Evolutionary conservation across 345 rosid species (phyloP).

Genomic region (Noccaea bulbosa): DNA sequence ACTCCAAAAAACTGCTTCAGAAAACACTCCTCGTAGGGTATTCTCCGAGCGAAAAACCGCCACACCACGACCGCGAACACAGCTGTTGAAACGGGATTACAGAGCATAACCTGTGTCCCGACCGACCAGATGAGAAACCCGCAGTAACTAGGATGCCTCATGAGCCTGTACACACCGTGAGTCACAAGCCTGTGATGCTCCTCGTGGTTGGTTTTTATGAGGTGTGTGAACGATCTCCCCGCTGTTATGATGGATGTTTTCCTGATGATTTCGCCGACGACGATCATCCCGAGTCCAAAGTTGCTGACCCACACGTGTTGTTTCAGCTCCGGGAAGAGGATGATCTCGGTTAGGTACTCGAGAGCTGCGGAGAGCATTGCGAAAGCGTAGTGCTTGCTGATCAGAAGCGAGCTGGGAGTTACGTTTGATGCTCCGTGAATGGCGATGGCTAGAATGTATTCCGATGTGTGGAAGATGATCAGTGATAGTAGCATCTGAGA

Average conservation of each 20-base stretch:
- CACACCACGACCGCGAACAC: slow-evolving; percentile 56
- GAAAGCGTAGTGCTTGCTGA: slow-evolving; percentile 56
- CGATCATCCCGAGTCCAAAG: slow-evolving; percentile 55
- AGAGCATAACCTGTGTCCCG: slow-evolving; percentile 71
- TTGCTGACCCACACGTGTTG: slow-evolving; percentile 60
- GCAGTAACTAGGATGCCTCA: slow-evolving; percentile 72
- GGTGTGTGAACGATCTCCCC: slow-evolving; percentile 64
- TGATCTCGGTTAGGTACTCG: slow-evolving; percentile 53
- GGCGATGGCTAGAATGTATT: slow-evolving; percentile 53
- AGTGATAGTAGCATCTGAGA: slow-evolving; percentile 53
- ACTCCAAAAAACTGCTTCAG: slow-evolving; percentile 61
- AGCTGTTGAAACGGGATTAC: slow-evolving; percentile 58
- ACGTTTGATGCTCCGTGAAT: slow-evolving; percentile 59
- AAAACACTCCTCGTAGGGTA: slow-evolving; percentile 63
- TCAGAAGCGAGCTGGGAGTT: slow-evolving; percentile 54
- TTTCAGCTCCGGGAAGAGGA: slow-evolving; percentile 57
- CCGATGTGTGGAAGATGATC: slow-evolving; percentile 63
- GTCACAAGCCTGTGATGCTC: slow-evolving; percentile 63
- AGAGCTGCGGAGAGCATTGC: slow-evolving; percentile 58
- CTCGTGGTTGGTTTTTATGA: slow-evolving; percentile 54
- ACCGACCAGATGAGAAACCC: slow-evolving; percentile 71
- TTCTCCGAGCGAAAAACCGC: slow-evolving; percentile 59
- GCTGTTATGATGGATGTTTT: slow-evolving; percentile 68
- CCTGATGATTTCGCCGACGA: slow-evolving; percentile 56
- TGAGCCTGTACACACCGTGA: slow-evolving; percentile 54